Conservation (phyloP, 441 rosid species). For the Adansonia gregorii region DNA sequence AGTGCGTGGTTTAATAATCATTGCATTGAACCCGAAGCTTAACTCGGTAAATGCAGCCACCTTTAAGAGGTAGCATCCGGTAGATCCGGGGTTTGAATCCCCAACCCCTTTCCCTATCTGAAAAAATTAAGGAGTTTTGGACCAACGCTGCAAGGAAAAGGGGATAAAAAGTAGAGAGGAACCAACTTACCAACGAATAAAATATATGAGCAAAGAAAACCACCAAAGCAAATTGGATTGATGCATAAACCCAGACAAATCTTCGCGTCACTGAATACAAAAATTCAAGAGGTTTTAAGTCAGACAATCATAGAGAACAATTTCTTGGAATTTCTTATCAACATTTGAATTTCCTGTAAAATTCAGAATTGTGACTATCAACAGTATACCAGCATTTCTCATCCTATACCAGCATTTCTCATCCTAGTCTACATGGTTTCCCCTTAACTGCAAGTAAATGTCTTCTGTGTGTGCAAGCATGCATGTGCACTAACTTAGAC, state of each 20-base stretch:
- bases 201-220: slow-evolving; percentile 87
- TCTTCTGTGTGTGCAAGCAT: neutral
- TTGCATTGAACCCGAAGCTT: neutral
- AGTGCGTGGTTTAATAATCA: neutral
- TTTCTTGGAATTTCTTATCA: neutral
- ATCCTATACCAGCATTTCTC: neutral
- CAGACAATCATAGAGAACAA: slow-evolving; percentile 20
- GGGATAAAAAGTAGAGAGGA: neutral
- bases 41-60: no score
- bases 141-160: neutral
- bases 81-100: no score
- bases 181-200: slow-evolving; percentile 69
- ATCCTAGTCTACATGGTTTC: neutral
- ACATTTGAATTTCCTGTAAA: neutral
- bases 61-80: no score
- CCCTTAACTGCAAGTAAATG: neutral
- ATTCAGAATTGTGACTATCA: neutral
- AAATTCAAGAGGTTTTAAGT: slow-evolving; percentile 18
- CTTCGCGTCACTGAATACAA: slow-evolving; percentile 72
- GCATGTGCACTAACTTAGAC: neutral
- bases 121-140: neutral
- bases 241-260: slow-evolving; percentile 87
- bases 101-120: no score
- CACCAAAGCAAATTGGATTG: slow-evolving; percentile 78
- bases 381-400: neutral